These are phyloP conservation scores for Potentilla sterilis DNA, from an alignment of 306 rosid species.

Conservation along the genomic window DNA sequence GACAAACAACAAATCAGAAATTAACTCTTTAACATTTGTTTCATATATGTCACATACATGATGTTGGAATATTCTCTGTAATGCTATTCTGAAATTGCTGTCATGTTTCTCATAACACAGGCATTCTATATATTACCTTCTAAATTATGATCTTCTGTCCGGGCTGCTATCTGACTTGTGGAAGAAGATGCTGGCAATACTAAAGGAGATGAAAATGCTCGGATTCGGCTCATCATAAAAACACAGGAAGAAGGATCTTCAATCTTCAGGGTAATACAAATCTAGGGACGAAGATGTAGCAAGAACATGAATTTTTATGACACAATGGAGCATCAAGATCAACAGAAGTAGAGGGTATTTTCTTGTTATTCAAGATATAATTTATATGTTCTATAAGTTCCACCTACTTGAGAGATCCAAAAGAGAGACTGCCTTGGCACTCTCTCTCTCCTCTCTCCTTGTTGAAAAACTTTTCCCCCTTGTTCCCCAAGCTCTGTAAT, in stretches of 20 bases:
- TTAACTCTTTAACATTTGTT: not conserved
- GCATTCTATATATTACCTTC: conserved; percentile 51
- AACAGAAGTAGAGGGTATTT: conserved; percentile 11
- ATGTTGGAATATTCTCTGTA: not conserved
- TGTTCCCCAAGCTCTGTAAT: conserved; percentile 21
- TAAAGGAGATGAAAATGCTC: conserved; percentile 61
- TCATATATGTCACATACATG: not conserved
- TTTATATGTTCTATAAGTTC: not conserved
- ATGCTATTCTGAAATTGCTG: not conserved
- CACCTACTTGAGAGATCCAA: conserved; percentile 32
- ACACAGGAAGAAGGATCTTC: conserved; percentile 12
- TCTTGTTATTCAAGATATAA: not conserved
- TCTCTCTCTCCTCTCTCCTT: conserved; percentile 32
- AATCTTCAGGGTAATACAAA: conserved; percentile 6
- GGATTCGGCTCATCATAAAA: conserved; percentile 34
- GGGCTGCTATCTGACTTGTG: conserved; percentile 23
- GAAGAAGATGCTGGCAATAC: conserved; percentile 40
- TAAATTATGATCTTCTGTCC: conserved; percentile 39
- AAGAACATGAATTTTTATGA: not conserved
- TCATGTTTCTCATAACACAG: not conserved
- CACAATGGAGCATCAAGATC: conserved; percentile 22
- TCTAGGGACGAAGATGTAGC: conserved; percentile 11
- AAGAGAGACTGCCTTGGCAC: conserved; percentile 50
- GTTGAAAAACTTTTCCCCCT: conserved; percentile 15
- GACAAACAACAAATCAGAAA: not conserved